Evolutionary conservation across 352 stramenopile genomes (phyloP).

Genomic region (Pythium rishiriense): DNA sequence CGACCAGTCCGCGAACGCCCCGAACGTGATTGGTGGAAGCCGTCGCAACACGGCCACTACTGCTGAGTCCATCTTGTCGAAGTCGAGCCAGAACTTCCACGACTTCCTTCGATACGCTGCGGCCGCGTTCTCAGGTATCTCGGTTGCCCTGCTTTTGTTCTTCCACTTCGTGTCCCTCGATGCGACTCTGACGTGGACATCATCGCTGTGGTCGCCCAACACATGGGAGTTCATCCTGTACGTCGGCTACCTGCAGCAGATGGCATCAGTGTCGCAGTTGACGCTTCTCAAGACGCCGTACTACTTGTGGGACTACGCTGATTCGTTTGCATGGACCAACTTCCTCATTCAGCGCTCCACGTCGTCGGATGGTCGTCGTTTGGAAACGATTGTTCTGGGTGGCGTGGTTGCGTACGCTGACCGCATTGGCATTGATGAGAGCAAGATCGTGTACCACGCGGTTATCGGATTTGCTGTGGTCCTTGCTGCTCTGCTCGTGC

Average conservation of each 20-base stretch:
- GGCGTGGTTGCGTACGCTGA: constrained; percentile 59
- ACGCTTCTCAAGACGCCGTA: constrained; percentile 69
- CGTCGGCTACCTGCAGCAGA: constrained; percentile 47
- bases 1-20: not conserved
- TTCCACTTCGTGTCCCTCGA: constrained; percentile 70
- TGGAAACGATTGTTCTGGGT: constrained; percentile 42
- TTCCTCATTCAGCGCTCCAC: constrained; percentile 42
- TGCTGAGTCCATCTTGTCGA: constrained; percentile 41
- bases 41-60: constrained; percentile 37
- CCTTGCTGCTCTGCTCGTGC: constrained; percentile 31
- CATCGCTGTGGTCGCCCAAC: constrained; percentile 59
- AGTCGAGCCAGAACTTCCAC: constrained; percentile 51
- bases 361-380: constrained; percentile 35
- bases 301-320: constrained; percentile 67
- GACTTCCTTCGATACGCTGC: constrained; percentile 59
- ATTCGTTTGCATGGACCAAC: constrained; percentile 71
- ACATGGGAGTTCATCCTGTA: constrained; percentile 77
- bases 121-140: constrained; percentile 56
- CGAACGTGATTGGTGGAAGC: constrained; percentile 56
- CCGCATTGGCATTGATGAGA: constrained; percentile 52
- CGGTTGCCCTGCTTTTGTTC: constrained; percentile 59
- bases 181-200: constrained; percentile 35
- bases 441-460: constrained; percentile 44
- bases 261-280: constrained; percentile 57
- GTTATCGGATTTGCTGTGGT: constrained; percentile 51